Evolutionary conservation across 495 filamentous ascomycete genomes (phyloP), one percentile per base, ranked within the genome.

Genomic region (Platismatia glauca): DNA sequence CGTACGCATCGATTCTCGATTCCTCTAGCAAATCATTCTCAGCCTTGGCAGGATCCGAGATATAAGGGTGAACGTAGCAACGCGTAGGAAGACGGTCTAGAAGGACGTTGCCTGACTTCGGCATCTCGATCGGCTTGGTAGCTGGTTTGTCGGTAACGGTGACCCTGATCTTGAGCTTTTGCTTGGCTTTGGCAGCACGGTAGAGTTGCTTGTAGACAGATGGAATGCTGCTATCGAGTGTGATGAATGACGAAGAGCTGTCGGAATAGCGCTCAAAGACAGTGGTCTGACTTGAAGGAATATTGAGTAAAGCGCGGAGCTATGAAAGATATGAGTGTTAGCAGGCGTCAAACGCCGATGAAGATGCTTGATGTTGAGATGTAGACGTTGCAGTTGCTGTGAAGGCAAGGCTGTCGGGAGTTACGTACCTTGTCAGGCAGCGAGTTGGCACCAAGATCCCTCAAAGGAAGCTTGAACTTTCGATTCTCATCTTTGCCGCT

Each of bases 161-260:
- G 55, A 87, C 90, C 66, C 86, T 87, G 57, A 99, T 84, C 70
- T 92, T 90, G 64, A 99, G 86, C 86, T 97, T 99, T 61, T 91
- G 85, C 82, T 99, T 99, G 22, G 94, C 94, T 76, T 97, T 99
- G 64, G 95, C 94, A 70, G 94, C 94, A 66, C 94, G 89, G 72
- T 91, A 91, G 44, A 99, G 86, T 74, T 96, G 92, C 77, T 97
- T 99, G 83, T 96, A 97, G 59, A 96, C 89, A 31, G 87, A 79
- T 2, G 80, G 73, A 67, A 97, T 95, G 70, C 79, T 77, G 56
- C 82, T 78, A 74, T 97, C 89, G 48, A 99, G 84, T 12, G 78
- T 79, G 65, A 97, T 79, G 74, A 87, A 97, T 66, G 85, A 79
- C 34, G 79, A 85, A 64, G 91, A 90, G 70, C 91, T 96, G 72